Percentiles rank a stretch among this genome's conserved stretches.
phyloP scores from a whole-genome alignment of 2,329 filamentous ascomycete species.

The Claviceps fusiformis region DNA sequence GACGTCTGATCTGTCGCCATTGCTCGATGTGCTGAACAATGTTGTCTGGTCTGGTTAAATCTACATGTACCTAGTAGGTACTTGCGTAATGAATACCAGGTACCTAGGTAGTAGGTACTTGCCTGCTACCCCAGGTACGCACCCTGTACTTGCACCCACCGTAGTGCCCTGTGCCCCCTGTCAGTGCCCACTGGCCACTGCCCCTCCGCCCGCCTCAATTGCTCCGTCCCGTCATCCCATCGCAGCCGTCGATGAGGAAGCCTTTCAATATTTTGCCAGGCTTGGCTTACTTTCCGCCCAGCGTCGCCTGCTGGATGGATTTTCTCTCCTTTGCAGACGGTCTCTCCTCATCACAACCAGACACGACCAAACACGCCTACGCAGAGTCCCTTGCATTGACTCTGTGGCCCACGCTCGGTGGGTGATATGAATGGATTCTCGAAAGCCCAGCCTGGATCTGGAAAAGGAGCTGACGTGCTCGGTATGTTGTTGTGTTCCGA shows the following conservation, averaged over 20 bases:
- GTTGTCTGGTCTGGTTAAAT: too few relatives aligned
- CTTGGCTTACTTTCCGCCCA: background rate
- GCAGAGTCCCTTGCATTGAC: background rate
- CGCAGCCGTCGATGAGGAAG: background rate
- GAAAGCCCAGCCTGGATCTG: constrained; percentile 49
- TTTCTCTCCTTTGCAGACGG: background rate
- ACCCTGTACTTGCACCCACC: too few relatives aligned
- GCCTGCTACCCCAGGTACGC: background rate
- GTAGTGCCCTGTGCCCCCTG: too few relatives aligned
- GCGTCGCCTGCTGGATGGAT: background rate
- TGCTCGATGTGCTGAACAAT: too few relatives aligned
- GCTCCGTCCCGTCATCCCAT: too few relatives aligned
- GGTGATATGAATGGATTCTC: constrained; percentile 34
- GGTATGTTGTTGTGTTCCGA: constrained; percentile 38
- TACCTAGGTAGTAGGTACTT: background rate
- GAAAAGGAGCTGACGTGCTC: constrained; percentile 94
- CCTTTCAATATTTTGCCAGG: background rate
- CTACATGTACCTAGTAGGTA: background rate
- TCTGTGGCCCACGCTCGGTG: background rate
- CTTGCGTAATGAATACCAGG: too few relatives aligned
- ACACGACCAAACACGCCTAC: background rate
- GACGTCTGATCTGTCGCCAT: too few relatives aligned
- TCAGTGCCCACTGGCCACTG: too few relatives aligned
- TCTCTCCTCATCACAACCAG: background rate
- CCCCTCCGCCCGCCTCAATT: too few relatives aligned